Base-by-base conservation (phyloP, 306 rosid species). In the Quercus aquifolioides region DNA sequence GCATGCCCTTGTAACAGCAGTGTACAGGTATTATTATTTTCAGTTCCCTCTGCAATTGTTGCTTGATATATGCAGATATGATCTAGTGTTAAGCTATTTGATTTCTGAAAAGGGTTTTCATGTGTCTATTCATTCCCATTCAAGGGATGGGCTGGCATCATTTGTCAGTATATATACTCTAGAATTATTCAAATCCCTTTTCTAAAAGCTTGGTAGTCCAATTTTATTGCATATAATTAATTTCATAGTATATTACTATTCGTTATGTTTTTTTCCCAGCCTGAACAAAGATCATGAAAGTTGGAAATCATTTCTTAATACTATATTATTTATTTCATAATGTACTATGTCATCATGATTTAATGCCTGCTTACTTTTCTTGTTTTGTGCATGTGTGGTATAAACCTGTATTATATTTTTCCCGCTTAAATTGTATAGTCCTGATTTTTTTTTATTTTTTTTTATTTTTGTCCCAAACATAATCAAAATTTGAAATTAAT, bases 1-100 rank as follows among this genome's bases (percentile, higher is more conserved):
- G 73, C 85, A 88, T 87, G 90, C 94, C 88, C 94, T 83, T 90
- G 85, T 78, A 76, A 84, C 88, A 87, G 90, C 91, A 81, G 80
- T 90, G 98, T 91, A 93, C 97, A 95, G 99, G 99, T 95, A 91
- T 80, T 84, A 57, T 71, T 56, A 77, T n/a, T 49, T 11, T 69
- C 74, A 10, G 55, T 52, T 23, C 41, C 20, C 28, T 68, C 13
- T 74, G 75, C 55, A 28, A 15, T 35, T 43, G 69, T 67, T 28
- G 46, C 20, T 69, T 67, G 68, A 73, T 79, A 54, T 71, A 18
- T 69, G 31, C 60, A 77, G 62, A 30, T 79, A 65, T 79, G 54
- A 38, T 68, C 12, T n/a, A 41, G 56, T 20, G 25, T 35, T 67
- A 38, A 71, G 46, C 60, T 65, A 18, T 9, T 65, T 31, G 46